These are phyloP conservation scores for Parietaria judaica DNA, from an alignment of 306 rosid genomes.

Conservation along the genomic window DNA sequence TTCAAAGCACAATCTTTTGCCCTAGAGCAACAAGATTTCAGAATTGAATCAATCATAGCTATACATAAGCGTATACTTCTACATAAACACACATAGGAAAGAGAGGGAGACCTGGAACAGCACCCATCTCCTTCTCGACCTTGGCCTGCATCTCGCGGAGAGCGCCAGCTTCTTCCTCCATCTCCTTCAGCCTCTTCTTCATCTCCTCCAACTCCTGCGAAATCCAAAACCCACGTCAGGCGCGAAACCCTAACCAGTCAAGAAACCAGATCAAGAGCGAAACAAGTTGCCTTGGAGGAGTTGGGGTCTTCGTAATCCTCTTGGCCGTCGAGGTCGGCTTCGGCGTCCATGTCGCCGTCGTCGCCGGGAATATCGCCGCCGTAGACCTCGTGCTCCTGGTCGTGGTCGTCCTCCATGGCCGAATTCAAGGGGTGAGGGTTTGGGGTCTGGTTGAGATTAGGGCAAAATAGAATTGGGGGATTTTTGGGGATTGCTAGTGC, in stretches of 20 bases:
- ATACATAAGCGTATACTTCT: neutral
- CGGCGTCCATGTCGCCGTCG: constrained; percentile 45
- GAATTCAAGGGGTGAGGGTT: neutral
- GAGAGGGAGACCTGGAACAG: constrained; percentile 55
- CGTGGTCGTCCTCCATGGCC: constrained; percentile 32
- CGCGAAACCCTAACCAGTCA: constrained; percentile 1
- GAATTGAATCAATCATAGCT: neutral
- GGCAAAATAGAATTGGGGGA: constrained; percentile 13
- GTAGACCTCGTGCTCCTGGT: constrained; percentile 60
- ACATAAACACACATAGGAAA: neutral
- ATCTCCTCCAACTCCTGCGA: constrained; percentile 90
- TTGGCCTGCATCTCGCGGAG: constrained; percentile 99
- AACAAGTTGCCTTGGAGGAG: constrained; percentile 43
- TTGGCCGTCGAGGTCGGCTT: constrained; percentile 47
- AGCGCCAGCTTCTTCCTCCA: constrained; percentile 93
- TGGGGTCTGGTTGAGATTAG: constrained; percentile 12
- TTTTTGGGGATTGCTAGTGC: constrained; percentile 5
- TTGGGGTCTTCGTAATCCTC: constrained; percentile 33
- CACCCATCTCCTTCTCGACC: constrained; percentile 99
- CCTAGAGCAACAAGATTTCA: too few relatives aligned
- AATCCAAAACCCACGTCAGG: neutral
- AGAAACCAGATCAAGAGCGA: neutral
- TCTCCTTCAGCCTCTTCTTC: constrained; percentile 97
- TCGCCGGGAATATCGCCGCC: constrained; percentile 71
- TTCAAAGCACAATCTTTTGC: too few relatives aligned